Conservation (phyloP, 257 asterid genomes). For the Solanum sitiens region DNA sequence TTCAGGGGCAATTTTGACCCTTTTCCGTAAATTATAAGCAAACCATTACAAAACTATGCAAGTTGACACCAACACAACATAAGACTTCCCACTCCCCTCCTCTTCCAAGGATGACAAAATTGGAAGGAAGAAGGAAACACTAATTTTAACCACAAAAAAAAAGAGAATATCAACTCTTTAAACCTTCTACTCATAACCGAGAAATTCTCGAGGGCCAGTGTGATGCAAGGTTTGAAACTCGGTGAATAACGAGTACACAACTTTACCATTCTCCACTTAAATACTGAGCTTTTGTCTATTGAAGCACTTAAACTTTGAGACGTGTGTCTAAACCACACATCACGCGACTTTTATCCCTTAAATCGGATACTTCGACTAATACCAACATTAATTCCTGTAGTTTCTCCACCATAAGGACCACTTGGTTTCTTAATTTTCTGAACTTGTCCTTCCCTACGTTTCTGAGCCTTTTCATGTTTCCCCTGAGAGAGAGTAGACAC, state of each 20-base stretch:
- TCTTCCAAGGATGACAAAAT: background rate
- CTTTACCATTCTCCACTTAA: background rate
- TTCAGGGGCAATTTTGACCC: no score
- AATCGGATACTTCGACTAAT: constrained; percentile 64
- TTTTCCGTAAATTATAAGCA: background rate
- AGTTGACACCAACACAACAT: background rate
- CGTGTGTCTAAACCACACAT: background rate
- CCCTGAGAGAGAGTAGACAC: constrained; percentile 25
- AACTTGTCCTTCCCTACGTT: constrained; percentile 64
- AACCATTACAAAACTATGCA: background rate
- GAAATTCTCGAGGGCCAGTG: background rate
- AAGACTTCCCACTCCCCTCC: background rate
- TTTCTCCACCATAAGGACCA: constrained; percentile 78
- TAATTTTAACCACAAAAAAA: background rate
- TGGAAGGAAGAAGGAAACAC: background rate
- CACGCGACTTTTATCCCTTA: constrained; percentile 19
- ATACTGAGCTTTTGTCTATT: background rate
- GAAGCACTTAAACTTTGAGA: background rate
- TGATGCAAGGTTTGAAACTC: background rate
- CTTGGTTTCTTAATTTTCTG: constrained; percentile 37
- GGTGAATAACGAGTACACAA: background rate
- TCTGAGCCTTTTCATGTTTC: constrained; percentile 52
- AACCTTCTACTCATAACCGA: background rate
- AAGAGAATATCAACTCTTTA: background rate
- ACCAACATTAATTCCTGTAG: constrained; percentile 62